Conservation (phyloP, 371 early-diverging fungal genomes). For the Dinochytrium kinnereticum region DNA sequence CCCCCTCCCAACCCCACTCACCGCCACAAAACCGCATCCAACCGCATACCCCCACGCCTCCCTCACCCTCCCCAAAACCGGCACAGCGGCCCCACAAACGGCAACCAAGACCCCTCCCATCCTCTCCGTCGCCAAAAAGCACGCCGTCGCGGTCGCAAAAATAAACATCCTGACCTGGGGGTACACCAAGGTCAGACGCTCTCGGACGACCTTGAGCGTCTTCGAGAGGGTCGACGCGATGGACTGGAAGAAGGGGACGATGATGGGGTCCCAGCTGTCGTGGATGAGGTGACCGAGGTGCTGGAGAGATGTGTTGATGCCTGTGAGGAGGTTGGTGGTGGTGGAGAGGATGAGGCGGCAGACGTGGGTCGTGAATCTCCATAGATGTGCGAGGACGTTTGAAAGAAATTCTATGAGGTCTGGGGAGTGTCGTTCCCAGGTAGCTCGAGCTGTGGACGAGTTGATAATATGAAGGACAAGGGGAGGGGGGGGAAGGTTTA, state of each 20-base stretch:
- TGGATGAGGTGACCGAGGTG: background rate
- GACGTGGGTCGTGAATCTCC: background rate
- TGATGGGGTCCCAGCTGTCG: slow-evolving; percentile 7
- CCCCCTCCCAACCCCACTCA: background rate
- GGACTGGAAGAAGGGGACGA: slow-evolving; percentile 1
- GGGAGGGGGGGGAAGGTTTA: no score
- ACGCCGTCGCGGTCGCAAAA: background rate
- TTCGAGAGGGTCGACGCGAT: background rate
- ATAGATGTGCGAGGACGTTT: background rate
- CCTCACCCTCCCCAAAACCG: background rate
- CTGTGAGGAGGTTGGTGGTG: background rate
- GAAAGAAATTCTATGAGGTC: slow-evolving; percentile 1
- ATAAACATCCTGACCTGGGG: background rate
- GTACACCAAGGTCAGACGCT: background rate
- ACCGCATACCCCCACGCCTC: background rate
- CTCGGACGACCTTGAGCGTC: background rate
- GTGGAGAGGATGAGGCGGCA: background rate
- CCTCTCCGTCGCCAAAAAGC: background rate
- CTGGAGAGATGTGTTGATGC: background rate
- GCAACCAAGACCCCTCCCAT: background rate
- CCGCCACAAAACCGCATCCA: background rate
- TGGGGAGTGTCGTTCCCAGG: background rate
- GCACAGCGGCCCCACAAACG: background rate
- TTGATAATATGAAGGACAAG: background rate
- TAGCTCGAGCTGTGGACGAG: background rate